Conservation (phyloP, 306 rosid genomes). For the Rosa multiflora region DNA sequence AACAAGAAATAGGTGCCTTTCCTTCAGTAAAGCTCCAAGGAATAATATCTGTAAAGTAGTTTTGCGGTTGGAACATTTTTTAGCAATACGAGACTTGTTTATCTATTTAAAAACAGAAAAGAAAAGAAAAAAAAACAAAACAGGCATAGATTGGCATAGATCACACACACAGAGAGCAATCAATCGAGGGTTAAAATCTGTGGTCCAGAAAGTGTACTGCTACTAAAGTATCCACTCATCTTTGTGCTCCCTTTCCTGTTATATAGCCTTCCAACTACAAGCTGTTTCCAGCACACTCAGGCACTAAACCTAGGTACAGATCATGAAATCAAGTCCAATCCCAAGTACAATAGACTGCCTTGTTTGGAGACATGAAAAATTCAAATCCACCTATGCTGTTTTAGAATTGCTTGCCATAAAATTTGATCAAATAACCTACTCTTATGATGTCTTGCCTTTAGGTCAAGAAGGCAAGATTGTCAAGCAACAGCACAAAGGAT, state of each 20-base stretch:
- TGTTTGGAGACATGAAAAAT: not conserved
- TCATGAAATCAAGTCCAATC: not conserved
- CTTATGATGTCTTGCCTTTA: not conserved
- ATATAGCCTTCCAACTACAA: slow-evolving; percentile 3
- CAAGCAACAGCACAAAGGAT: not conserved
- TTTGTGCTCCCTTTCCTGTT: slow-evolving; percentile 1
- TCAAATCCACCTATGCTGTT: not conserved
- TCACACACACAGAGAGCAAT: slow-evolving; percentile 12
- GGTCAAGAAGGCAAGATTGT: not conserved
- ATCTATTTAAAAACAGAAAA: not conserved
- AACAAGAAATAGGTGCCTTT: slow-evolving; percentile 22
- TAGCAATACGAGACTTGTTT: not conserved
- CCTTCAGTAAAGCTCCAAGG: slow-evolving; percentile 23
- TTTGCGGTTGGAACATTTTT: not conserved
- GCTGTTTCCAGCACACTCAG: not conserved
- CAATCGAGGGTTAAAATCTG: not conserved
- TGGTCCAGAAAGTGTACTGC: not conserved
- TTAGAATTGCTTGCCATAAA: not conserved
- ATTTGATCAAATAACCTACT: not conserved
- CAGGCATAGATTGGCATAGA: not conserved
- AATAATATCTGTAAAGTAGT: slow-evolving; percentile 4
- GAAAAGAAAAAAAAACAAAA: not conserved
- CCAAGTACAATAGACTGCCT: not conserved
- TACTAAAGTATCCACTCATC: not conserved
- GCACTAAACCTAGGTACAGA: not conserved